Conservation (phyloP, 2,329 filamentous ascomycete genomes). For the Calonectria pseudoturangicola region DNA sequence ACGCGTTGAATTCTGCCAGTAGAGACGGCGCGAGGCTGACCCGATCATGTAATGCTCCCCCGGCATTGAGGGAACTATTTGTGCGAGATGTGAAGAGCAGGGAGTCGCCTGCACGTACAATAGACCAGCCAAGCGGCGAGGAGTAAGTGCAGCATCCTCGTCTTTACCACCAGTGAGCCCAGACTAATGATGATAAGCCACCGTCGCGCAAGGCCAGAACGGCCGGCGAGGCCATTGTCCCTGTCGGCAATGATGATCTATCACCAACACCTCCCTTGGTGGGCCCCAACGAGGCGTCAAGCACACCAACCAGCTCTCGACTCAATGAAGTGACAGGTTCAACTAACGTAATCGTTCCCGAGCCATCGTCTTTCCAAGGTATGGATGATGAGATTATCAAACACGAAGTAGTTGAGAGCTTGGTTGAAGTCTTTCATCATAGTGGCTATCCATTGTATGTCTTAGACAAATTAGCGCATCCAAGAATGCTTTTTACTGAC, state of each 20-base stretch:
- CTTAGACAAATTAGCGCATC: not conserved
- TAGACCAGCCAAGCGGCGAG: not conserved
- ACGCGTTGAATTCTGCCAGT: not conserved
- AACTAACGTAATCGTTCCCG: not conserved
- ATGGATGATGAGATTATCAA: not conserved
- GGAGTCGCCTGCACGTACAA: constrained; percentile 6
- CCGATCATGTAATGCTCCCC: constrained; percentile 3
- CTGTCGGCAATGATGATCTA: not conserved
- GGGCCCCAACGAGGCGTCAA: not conserved
- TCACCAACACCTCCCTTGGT: not conserved
- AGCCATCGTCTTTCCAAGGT: not conserved
- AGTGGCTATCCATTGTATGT: not conserved
- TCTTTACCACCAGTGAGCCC: not conserved
- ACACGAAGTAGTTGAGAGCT: not conserved
- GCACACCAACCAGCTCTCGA: not conserved
- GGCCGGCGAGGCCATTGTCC: not conserved
- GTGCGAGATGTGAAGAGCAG: not conserved
- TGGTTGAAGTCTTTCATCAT: not conserved
- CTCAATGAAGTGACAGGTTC: not conserved
- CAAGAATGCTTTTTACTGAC: not conserved
- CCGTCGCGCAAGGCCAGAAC: not conserved
- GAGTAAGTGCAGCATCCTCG: not conserved
- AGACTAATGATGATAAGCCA: not conserved
- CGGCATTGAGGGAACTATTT: not conserved
- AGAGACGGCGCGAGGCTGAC: not conserved